A percentile compares a stretch with the other conserved stretches of the same genome.
Conservation (phyloP, 164 flowering plant genomes). For the Stephania cephalantha region DNA sequence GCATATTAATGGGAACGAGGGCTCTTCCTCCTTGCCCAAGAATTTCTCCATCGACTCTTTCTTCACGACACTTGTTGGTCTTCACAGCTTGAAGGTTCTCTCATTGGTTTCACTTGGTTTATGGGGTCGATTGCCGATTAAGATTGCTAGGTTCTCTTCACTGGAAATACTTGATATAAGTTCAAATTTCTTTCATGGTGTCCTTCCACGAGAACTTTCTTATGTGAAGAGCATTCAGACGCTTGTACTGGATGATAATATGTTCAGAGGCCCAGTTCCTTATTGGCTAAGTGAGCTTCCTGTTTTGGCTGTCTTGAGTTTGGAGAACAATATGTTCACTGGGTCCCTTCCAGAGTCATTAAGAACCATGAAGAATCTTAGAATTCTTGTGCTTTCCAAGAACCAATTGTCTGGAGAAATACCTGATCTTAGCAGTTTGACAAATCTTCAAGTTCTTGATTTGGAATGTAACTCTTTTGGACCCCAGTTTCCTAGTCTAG, state of each 20-base stretch:
- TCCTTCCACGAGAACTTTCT: constrained; percentile 52
- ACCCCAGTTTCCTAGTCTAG: constrained; percentile 54
- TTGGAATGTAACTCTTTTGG: constrained; percentile 60
- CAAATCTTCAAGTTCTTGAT: constrained; percentile 75
- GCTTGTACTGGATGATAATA: constrained; percentile 64
- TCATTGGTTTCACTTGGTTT: constrained; percentile 76
- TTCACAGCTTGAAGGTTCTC: constrained; percentile 67
- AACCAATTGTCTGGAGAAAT: constrained; percentile 63
- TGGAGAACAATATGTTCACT: constrained; percentile 52
- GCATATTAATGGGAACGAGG: constrained; percentile 53
- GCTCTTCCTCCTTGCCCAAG: constrained; percentile 35
- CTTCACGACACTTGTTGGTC: constrained; percentile 50
- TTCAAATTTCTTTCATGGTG: constrained; percentile 62
- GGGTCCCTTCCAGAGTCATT: constrained; percentile 59
- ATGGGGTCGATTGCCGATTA: constrained; percentile 72
- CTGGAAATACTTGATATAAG: constrained; percentile 74
- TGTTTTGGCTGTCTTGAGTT: constrained; percentile 51
- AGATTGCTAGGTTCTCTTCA: constrained; percentile 49
- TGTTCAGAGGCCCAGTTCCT: constrained; percentile 55
- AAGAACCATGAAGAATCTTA: constrained; percentile 42
- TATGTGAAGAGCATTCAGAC: constrained; percentile 49
- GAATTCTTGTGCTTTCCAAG: constrained; percentile 59
- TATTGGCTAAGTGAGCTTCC: constrained; percentile 46
- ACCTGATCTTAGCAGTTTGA: constrained; percentile 66
- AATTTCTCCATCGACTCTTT: constrained; percentile 71